These are phyloP conservation scores for Purpureocillium lavendulum DNA, from an alignment of 2,329 filamentous ascomycete genomes.

Conservation along the genomic window DNA sequence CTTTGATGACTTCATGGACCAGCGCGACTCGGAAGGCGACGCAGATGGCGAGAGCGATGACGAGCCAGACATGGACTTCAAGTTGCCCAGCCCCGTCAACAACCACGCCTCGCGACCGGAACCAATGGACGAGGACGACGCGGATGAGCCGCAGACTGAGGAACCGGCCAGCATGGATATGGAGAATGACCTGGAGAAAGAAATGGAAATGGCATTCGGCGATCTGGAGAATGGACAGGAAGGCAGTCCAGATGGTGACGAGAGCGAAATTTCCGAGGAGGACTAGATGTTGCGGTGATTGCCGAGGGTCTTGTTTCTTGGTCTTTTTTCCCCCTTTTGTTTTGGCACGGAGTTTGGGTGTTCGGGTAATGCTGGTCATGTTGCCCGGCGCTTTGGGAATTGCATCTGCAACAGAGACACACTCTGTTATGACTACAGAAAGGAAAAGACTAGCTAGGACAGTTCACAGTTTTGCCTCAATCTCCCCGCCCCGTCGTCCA, in stretches of 20 bases:
- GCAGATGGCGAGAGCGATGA: slow-evolving; percentile 38
- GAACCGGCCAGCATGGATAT: slow-evolving; percentile 21
- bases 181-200: slow-evolving; percentile 37
- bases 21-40: slow-evolving; percentile 36
- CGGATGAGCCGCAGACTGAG: slow-evolving; percentile 15
- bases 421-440: no score
- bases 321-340: neutral
- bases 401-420: no score
- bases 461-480: neutral
- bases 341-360: no score
- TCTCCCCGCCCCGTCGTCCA: no score
- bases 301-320: no score
- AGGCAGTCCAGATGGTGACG: slow-evolving; percentile 43
- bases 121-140: slow-evolving; percentile 18
- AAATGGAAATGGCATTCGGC: slow-evolving; percentile 39
- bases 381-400: no score
- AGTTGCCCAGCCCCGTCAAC: slow-evolving; percentile 46
- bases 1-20: slow-evolving; percentile 45
- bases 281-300: slow-evolving; percentile 35
- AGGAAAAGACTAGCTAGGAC: no score
- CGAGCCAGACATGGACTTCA: slow-evolving; percentile 41
- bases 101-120: slow-evolving; percentile 21
- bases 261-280: slow-evolving; percentile 60
- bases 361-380: no score
- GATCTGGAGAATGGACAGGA: slow-evolving; percentile 48